Percentiles rank a stretch among this genome's conserved stretches.
These are phyloP conservation scores for Iris macrosiphon DNA, from an alignment of 106 monocot species.

Conservation along the genomic window DNA sequence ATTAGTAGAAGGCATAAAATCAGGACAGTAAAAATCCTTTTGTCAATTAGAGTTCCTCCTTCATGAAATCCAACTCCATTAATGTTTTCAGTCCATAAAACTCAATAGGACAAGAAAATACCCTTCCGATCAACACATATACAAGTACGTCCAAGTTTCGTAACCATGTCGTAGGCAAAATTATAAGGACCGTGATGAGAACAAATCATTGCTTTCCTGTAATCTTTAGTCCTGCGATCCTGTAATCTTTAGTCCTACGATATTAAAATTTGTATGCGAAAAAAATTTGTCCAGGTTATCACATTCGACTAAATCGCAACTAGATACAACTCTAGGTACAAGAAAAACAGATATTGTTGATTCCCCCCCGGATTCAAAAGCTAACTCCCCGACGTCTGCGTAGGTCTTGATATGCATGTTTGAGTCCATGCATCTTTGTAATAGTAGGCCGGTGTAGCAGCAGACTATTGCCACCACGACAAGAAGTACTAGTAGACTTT, in stretches of 20 bases:
- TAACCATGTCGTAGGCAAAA: conserved; percentile 83
- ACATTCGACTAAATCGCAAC: conserved; percentile 66
- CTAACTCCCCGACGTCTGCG: conserved; percentile 80
- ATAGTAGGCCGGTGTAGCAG: conserved; percentile 69
- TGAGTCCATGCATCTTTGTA: conserved; percentile 72
- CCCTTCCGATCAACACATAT: conserved; percentile 62
- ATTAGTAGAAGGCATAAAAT: conserved; percentile 77
- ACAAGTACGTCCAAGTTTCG: conserved; percentile 54
- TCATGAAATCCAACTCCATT: conserved; percentile 60
- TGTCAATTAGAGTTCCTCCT: conserved; percentile 32
- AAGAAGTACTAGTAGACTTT: too few relatives aligned
- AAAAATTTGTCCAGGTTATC: conserved; percentile 81
- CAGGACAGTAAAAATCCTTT: conserved; percentile 51
- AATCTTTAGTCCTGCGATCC: too few relatives aligned
- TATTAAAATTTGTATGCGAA: conserved; percentile 18
- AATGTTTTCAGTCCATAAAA: conserved; percentile 40
- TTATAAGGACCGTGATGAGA: conserved; percentile 36
- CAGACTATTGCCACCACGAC: conserved; percentile 42
- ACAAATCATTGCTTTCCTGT: conserved; percentile 60
- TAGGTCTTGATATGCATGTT: conserved; percentile 58
- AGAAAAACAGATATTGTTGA: conserved; percentile 40
- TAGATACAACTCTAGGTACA: conserved; percentile 86
- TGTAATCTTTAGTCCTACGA: conserved; percentile 20
- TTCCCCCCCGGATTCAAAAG: conserved; percentile 63
- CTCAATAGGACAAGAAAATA: conserved; percentile 45